These are phyloP conservation scores for Colletotrichum viniferum DNA, from an alignment of 2,329 filamentous ascomycete species.

Conservation along the genomic window DNA sequence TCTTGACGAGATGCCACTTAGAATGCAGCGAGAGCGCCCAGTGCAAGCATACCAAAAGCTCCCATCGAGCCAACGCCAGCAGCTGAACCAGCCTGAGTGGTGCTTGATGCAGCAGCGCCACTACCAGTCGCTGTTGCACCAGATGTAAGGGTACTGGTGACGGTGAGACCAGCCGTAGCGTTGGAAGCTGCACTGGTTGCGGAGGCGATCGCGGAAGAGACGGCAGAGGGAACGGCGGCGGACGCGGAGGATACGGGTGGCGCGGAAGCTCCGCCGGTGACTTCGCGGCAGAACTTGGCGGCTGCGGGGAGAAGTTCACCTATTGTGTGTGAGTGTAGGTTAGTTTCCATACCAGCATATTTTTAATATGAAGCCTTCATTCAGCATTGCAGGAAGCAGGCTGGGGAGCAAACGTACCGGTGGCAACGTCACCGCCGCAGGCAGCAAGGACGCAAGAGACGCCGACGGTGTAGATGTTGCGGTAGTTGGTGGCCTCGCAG, in stretches of 20 bases:
- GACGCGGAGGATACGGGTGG: conserved; percentile 3
- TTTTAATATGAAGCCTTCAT: not conserved
- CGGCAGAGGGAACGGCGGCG: not conserved
- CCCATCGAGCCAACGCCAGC: not conserved
- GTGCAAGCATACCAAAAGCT: not conserved
- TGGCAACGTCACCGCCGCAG: conserved; percentile 38
- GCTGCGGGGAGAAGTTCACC: conserved; percentile 27
- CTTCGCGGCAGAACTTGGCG: conserved; percentile 23
- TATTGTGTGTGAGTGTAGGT: not conserved
- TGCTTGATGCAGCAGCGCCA: not conserved
- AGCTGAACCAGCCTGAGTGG: not conserved
- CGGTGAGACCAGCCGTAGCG: not conserved
- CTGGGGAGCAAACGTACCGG: conserved; percentile 8
- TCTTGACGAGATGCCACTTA: not conserved
- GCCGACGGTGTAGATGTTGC: conserved; percentile 42
- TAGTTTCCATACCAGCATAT: not conserved
- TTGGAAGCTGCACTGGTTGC: not conserved
- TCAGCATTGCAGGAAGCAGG: not conserved
- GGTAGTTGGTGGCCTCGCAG: conserved; percentile 30
- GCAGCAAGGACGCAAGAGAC: conserved; percentile 46
- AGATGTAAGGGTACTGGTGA: not conserved
- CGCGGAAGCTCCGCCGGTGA: conserved; percentile 10
- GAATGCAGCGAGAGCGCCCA: conserved; percentile 17
- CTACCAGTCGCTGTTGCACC: not conserved
- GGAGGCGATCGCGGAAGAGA: not conserved